Base-by-base conservation (phyloP, 2,329 filamentous ascomycete species). In the Sclerotinia borealis region DNA sequence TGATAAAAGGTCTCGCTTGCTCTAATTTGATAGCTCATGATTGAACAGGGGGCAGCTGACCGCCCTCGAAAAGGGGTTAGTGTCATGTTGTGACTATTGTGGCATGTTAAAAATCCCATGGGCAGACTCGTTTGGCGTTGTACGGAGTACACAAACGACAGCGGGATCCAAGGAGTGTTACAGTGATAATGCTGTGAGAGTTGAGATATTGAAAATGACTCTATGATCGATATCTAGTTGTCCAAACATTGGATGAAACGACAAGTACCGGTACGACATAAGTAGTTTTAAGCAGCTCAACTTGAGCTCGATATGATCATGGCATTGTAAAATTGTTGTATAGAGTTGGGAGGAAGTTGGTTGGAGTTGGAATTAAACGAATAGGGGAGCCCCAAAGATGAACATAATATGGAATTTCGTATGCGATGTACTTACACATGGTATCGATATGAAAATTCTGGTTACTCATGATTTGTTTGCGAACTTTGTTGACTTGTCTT, bases 1-100 rank as follows among this genome's bases (percentile, higher is more conserved):
- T 43, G 37, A 56, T 41, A 22, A 34, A 45, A 56, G 19, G 39
- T 41, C 54, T 58, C 54, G 54, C 54, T 58, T 36, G 54, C 29
- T 58, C 27, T 34, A 37, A 37, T 47, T 15, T 50, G 55, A 59
- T 59, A 13, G 43, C 39, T 59, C 15, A 29, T 45, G 37, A 36
- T 31, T 11, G 54, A 58, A 58, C 39, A 34, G 29, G 41, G 48
- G 41, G 29, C 15, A 36, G 29, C 55, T 59, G 56, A 59, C 56
- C 56, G 56, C 56, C 25, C 50, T 37, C 22, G 7, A 37, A 59
- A 49, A 17, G 1, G 43, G 56, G 8, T n/a, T 59, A 50, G 56
- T 59, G 29, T 4, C 27, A 37, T 49, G 27, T 34, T 34, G 15
- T 19, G 17, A 17, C n/a, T 19, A 56, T 45, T 43, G 37, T 56